Conservation (phyloP, 2,329 filamentous ascomycete genomes). For the Colletotrichum godetiae region DNA sequence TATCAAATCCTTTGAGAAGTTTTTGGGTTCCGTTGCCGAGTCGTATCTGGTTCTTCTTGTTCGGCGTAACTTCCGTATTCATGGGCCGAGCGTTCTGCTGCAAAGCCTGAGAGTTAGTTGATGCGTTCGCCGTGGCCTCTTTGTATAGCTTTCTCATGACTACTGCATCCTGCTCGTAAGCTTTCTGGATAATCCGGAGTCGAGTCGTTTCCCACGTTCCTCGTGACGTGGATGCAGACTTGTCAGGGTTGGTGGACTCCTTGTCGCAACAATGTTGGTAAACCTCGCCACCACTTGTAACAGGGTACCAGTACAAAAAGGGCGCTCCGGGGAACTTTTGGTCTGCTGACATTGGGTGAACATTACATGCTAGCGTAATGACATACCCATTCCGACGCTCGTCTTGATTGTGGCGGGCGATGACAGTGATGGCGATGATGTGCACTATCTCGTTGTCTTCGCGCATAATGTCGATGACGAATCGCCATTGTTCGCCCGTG, state of each 20-base stretch:
- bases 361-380: neutral
- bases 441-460: no score
- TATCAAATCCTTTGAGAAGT: no score
- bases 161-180: slow-evolving; percentile 18
- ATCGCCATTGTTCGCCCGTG: neutral
- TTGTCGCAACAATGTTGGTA: slow-evolving; percentile 23
- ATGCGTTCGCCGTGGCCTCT: no score
- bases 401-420: neutral
- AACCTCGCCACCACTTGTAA: slow-evolving; percentile 8
- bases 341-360: neutral
- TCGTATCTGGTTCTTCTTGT: no score
- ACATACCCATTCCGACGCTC: neutral
- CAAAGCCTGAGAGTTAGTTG: no score
- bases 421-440: slow-evolving; percentile 22
- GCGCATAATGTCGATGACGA: slow-evolving; percentile 18
- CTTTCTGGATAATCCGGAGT: slow-evolving; percentile 14
- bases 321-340: neutral
- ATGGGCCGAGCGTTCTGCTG: no score
- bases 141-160: neutral
- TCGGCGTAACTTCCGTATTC: no score
- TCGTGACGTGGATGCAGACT: neutral
- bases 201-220: slow-evolving; percentile 10
- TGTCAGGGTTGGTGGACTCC: slow-evolving; percentile 7
- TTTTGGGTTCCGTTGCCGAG: no score
- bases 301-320: neutral